These are phyloP conservation scores for Hanseniaspora thailandica DNA, from an alignment of 805 yeast genomes.

Conservation along the genomic window DNA sequence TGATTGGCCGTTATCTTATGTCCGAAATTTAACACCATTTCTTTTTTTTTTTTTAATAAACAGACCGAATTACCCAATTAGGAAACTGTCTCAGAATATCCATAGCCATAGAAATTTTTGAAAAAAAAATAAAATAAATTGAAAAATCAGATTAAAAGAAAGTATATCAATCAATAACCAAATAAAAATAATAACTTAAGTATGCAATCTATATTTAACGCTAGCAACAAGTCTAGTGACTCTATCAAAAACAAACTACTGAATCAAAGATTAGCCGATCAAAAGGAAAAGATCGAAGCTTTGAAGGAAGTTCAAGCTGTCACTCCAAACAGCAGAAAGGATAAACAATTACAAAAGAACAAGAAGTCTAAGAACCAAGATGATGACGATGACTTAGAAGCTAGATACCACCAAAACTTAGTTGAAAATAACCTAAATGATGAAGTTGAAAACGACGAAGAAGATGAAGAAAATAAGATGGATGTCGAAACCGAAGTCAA, in stretches of 20 bases:
- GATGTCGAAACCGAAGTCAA: constrained; percentile 20
- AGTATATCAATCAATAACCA: background rate
- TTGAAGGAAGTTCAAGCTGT: constrained; percentile 15
- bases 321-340: constrained; percentile 20
- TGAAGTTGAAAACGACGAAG: constrained; percentile 16
- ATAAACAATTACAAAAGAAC: constrained; percentile 18
- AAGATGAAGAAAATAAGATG: constrained; percentile 23
- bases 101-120: too few species aligned
- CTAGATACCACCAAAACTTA: constrained; percentile 41
- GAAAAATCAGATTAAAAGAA: background rate
- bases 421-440: constrained; percentile 23
- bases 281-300: constrained; percentile 20
- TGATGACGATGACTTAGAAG: constrained; percentile 43
- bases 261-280: constrained; percentile 13
- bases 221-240: constrained; percentile 8
- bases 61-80: too few species aligned
- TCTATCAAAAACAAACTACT: constrained; percentile 11
- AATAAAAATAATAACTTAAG: background rate
- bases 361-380: constrained; percentile 24
- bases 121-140: too few species aligned
- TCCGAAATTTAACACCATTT: too few species aligned
- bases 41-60: too few species aligned
- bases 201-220: constrained; percentile 12
- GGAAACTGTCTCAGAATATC: too few species aligned
- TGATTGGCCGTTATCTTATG: too few species aligned